These are phyloP conservation scores for Bruguiera gymnorhiza DNA, from an alignment of 345 rosid species.

Conservation along the genomic window DNA sequence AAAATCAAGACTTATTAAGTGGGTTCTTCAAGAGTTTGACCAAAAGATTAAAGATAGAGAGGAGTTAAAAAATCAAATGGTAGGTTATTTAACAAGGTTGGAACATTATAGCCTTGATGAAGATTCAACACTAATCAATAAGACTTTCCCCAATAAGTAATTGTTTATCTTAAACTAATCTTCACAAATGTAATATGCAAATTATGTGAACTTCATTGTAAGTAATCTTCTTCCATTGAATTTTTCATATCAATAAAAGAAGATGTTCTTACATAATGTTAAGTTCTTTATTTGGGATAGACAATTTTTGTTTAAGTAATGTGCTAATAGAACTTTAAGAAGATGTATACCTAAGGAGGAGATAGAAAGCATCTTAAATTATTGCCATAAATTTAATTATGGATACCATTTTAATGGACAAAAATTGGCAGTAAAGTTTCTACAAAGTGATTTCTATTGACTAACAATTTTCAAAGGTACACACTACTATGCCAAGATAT, in stretches of 20 bases:
- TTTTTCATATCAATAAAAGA: neutral
- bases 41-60: neutral
- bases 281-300: neutral
- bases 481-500: neutral
- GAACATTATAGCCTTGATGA: neutral
- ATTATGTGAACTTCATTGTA: neutral
- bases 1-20: neutral
- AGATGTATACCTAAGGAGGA: slow-evolving; percentile 4
- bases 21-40: neutral
- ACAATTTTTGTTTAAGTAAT: neutral
- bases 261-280: neutral
- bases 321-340: neutral
- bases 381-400: neutral
- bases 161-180: neutral
- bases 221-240: neutral
- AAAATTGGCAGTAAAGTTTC: neutral
- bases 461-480: neutral
- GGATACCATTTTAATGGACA: neutral
- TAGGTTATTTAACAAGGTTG: neutral
- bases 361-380: neutral
- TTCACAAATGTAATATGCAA: neutral
- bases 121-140: neutral
- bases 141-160: neutral
- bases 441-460: neutral
- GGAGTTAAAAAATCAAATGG: neutral